A percentile compares a stretch with the other conserved stretches of the same genome.
Conservation (phyloP, 2,329 filamentous ascomycete species). For the Colletotrichum plurivorum region DNA sequence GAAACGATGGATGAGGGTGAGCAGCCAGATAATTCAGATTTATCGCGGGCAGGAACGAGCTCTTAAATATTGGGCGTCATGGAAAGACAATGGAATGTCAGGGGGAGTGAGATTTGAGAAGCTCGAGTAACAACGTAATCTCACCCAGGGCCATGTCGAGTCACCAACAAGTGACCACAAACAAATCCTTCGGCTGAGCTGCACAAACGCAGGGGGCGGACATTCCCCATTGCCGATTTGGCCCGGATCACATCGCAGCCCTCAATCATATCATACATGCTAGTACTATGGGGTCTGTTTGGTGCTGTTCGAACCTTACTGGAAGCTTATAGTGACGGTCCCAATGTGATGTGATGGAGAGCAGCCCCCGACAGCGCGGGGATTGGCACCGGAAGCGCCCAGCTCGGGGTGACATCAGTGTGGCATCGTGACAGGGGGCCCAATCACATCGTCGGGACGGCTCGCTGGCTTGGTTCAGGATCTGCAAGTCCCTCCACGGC, state of each 20-base stretch:
- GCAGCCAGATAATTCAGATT: background rate
- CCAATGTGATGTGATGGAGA: constrained; percentile 36
- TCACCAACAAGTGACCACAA: background rate
- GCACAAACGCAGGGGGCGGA: background rate
- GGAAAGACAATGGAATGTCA: background rate
- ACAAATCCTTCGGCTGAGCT: constrained; percentile 11
- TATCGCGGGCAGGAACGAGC: too few species aligned
- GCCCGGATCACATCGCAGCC: background rate
- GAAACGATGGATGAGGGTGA: background rate
- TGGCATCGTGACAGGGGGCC: constrained; percentile 2
- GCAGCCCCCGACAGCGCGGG: constrained; percentile 20
- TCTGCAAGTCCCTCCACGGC: constrained; percentile 14
- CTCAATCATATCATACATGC: background rate
- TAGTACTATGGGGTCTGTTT: too few species aligned
- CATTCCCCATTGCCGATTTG: background rate
- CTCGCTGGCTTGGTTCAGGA: constrained; percentile 31
- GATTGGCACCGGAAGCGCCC: constrained; percentile 41
- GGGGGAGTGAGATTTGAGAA: background rate
- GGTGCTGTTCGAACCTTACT: constrained; percentile 1
- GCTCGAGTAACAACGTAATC: background rate
- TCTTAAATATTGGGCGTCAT: background rate
- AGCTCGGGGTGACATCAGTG: constrained; percentile 25
- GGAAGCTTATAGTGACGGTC: constrained; percentile 22
- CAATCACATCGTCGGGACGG: constrained; percentile 17
- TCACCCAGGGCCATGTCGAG: constrained; percentile 9